Percentiles rank a stretch among this genome's conserved stretches.
These are phyloP conservation scores for Cyamopsis tetragonoloba DNA, from an alignment of 306 rosid species.

Conservation along the genomic window DNA sequence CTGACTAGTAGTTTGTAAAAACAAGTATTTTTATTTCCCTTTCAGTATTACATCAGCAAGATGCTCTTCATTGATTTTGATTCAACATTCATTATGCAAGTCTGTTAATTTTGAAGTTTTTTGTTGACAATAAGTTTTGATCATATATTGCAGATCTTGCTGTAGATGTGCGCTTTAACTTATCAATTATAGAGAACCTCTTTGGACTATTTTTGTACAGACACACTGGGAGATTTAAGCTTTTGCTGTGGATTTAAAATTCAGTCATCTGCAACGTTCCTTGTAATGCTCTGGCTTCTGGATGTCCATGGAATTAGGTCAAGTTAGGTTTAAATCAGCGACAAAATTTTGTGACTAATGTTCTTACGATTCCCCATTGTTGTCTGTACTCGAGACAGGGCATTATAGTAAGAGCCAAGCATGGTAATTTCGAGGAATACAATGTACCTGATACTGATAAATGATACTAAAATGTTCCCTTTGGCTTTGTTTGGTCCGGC, in stretches of 20 bases:
- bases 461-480: neutral
- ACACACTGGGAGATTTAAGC: neutral
- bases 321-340: neutral
- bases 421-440: neutral
- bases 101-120: neutral
- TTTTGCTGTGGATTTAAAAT: neutral
- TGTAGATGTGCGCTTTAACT: neutral
- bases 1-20: neutral
- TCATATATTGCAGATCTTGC: slow-evolving; percentile 12
- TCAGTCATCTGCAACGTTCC: neutral
- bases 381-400: neutral
- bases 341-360: neutral
- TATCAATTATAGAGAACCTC: neutral
- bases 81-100: neutral
- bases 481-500: neutral
- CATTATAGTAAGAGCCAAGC: neutral
- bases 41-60: too few species aligned
- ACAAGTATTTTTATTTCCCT: neutral
- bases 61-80: neutral
- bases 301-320: neutral
- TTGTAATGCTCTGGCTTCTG: neutral
- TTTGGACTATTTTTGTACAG: neutral
- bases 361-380: neutral
- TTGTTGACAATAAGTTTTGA: neutral
- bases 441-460: neutral